Conservation (phyloP, 495 filamentous ascomycete species). For the Lasiosphaeris hirsuta region DNA sequence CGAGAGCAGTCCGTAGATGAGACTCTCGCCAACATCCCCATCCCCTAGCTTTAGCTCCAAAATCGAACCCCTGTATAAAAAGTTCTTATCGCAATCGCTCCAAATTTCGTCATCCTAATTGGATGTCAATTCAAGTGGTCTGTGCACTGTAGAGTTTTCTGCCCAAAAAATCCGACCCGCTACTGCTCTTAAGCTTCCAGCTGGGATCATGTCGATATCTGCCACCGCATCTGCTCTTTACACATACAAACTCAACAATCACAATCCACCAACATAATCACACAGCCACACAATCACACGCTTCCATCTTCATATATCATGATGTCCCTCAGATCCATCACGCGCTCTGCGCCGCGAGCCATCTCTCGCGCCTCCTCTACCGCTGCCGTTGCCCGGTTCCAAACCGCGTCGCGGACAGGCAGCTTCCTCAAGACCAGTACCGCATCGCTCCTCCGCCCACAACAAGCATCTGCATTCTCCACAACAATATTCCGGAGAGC, state of each 20-base stretch:
- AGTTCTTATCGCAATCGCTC: neutral
- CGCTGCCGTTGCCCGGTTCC: slow-evolving; percentile 49
- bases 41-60: too few species aligned
- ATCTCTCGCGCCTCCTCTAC: slow-evolving; percentile 58
- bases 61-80: neutral
- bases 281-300: neutral
- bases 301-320: slow-evolving; percentile 40
- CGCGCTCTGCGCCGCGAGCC: slow-evolving; percentile 68
- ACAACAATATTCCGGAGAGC: slow-evolving; percentile 58
- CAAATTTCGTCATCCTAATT: neutral
- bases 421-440: slow-evolving; percentile 30
- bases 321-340: slow-evolving; percentile 69
- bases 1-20: too few species aligned
- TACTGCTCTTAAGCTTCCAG: neutral
- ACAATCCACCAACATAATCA: neutral
- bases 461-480: slow-evolving; percentile 68
- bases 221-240: neutral
- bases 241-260: neutral
- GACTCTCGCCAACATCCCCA: too few species aligned
- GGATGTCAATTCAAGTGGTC: neutral
- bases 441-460: slow-evolving; percentile 41
- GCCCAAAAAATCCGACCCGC: neutral
- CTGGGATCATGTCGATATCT: neutral
- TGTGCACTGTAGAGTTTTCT: slow-evolving; percentile 8
- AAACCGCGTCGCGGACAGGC: slow-evolving; percentile 25